Base-by-base conservation (phyloP, 2,329 filamentous ascomycete genomes). In the Albophoma yamanashiensis region DNA sequence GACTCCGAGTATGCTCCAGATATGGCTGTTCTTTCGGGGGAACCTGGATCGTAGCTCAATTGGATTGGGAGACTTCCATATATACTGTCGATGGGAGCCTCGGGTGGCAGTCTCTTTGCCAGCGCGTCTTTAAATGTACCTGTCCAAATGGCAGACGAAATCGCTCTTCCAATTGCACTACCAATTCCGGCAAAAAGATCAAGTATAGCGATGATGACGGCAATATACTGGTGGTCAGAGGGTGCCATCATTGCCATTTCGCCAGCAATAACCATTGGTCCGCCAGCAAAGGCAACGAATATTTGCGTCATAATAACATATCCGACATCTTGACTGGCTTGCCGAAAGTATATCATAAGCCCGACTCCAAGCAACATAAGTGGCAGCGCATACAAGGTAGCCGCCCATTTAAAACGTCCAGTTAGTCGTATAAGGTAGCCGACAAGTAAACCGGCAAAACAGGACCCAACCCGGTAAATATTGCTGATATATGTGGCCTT, bases 81-180 rank as follows among this genome's bases (percentile, higher is more conserved):
- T 58, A 75, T 73, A 31, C 56, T 60, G 17, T 80, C 70, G 4
- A 72, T 66, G 22, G 74, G 70, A 0, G 70, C 68, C 4, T 68
- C 71, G 2, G 74, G 62, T 15, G 84, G 83, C 0, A 87, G 74
- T 62, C 82, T 78, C 55, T 71, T 67, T 27, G 65, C 65, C 17
- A 88, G 74, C 8, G 78, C 78, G 25, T 74, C 71, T 7, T 79
- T 80, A 65, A 89, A 82, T 1, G 81, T 78, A 62, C 80, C 78
- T 0, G 81, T 83, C 86, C 86, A 89, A 62, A 89, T 83, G 7
- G 85, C 85, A 0, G 79, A 80, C 1, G 85, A 80, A 57, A 89
- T 78, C 9, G 85, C 80, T 2, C 76, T 78, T 1, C 85, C 85
- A 7, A 87, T 74, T 1, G 84, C 82, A n/a, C 78, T 79, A 55